Evolutionary conservation across 768 basidiomycete species (phyloP).

Genomic region (Agrocybe chaxingu): DNA sequence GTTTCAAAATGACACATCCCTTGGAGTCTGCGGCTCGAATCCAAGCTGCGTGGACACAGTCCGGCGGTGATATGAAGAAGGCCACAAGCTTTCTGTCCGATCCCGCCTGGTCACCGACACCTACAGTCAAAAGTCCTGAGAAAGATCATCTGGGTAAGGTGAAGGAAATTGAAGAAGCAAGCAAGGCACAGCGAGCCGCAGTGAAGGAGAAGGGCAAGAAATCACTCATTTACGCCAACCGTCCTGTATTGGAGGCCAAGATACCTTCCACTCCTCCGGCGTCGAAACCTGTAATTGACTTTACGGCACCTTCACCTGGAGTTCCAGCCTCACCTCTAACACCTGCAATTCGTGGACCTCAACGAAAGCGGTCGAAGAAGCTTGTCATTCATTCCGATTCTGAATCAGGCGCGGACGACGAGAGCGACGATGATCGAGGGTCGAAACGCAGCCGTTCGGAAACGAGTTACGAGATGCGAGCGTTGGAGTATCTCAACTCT

Average conservation of each 20-base stretch:
- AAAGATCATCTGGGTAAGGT: constrained; percentile 56
- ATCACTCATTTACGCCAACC: constrained; percentile 79
- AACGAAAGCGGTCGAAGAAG: constrained; percentile 54
- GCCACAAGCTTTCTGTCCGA: constrained; percentile 61
- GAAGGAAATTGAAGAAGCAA: constrained; percentile 71
- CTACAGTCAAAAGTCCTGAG: constrained; percentile 21
- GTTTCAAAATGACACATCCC: constrained; percentile 65
- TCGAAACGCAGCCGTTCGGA: constrained; percentile 29
- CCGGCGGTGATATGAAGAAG: constrained; percentile 55
- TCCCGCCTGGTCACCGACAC: constrained; percentile 47
- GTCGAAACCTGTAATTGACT: constrained; percentile 34
- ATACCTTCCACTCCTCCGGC: constrained; percentile 35
- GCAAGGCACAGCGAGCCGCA: constrained; percentile 60
- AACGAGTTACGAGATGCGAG: constrained; percentile 42
- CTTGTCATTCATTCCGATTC: constrained; percentile 67
- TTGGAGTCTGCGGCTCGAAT: constrained; percentile 40
- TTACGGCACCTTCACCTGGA: constrained; percentile 28
- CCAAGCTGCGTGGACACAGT: constrained; percentile 65
- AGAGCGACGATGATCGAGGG: constrained; percentile 32
- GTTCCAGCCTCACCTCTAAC: constrained; percentile 33
- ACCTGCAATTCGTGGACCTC: constrained; percentile 35
- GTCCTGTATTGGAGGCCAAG: constrained; percentile 46
- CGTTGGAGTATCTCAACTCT: constrained; percentile 68
- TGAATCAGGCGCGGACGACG: constrained; percentile 51
- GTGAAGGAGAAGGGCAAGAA: constrained; percentile 75